Base-by-base conservation (phyloP, 2,329 filamentous ascomycete species). In the Ophiostoma sp. region DNA sequence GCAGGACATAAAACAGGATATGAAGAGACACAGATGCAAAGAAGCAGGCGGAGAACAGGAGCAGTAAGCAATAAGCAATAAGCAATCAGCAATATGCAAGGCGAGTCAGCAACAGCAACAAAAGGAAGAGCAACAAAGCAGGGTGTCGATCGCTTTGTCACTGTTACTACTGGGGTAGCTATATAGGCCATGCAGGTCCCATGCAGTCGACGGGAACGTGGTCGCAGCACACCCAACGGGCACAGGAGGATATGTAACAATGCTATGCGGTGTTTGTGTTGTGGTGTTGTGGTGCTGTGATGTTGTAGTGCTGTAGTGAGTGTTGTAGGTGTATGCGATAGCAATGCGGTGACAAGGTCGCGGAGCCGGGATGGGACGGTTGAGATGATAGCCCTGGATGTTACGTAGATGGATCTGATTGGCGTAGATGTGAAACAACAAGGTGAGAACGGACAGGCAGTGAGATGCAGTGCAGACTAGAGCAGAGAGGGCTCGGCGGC, bases 351-450 rank as follows among this genome's bases (percentile, higher is more conserved):
- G 49, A 55, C 49, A 18, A 36, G 49, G n/a, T 55, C 49, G 49
- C 49, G n/a, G n/a, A 27, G 49, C 12, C 49, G 49, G 49, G 49
- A 55, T n/a, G 12, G 45, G 9, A 55, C 49, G 49, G 49, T 55
- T 27, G 49, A 27, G 12, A 9, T 52, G 2, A 1, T 27, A 27
- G 1, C 27, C 27, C 27, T 27, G n/a, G n/a, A n/a, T n/a, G n/a
- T n/a, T 55, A 55, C 49, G 49, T 55, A 55, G 49, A 55, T n/a
- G 49, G 49, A 27, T 8, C 18, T 55, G 49, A 55, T 55, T 55
- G 49, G 49, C 49, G 18, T 18, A 55, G 49, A 55, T 55, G 18
- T 55, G 49, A 55, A 55, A 55, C 49, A 55, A 27, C 27, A 27
- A n/a, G 18, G n/a, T 55, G 49, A 55, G 49, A 18, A 55, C 49